Evolutionary conservation across 345 rosid genomes (phyloP).

Genomic region (Litchi chinensis): DNA sequence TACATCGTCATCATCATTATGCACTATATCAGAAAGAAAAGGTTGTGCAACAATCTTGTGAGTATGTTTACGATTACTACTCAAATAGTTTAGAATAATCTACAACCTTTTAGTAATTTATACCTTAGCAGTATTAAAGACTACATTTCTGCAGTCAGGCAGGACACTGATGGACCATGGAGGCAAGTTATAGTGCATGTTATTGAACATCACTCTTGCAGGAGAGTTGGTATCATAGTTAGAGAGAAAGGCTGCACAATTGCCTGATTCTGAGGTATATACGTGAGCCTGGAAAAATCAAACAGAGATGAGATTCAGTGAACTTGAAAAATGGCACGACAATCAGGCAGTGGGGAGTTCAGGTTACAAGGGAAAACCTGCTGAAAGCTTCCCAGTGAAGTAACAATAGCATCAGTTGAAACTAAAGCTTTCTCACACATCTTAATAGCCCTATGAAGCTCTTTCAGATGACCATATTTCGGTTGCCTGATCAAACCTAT

Average conservation of each 20-base stretch:
- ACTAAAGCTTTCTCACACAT: slow-evolving; percentile 89
- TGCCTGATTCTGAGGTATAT: slow-evolving; percentile 76
- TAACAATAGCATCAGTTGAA: slow-evolving; percentile 78
- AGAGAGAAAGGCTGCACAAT: slow-evolving; percentile 93
- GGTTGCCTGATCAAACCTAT: slow-evolving; percentile 95
- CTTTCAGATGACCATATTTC: slow-evolving; percentile 95
- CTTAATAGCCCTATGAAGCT: slow-evolving; percentile 91
- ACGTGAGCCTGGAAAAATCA: slow-evolving; percentile 66
- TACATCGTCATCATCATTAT: too few species aligned
- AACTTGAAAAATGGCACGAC: slow-evolving; percentile 7
- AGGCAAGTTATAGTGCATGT: slow-evolving; percentile 95
- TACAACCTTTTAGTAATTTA: not conserved
- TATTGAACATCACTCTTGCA: slow-evolving; percentile 82
- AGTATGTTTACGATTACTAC: not conserved
- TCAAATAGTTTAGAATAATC: not conserved
- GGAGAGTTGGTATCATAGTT: slow-evolving; percentile 89
- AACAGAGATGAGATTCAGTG: slow-evolving; percentile 25
- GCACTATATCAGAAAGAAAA: not conserved
- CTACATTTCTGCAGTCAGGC: slow-evolving; percentile 96
- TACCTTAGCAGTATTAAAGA: slow-evolving; percentile 98
- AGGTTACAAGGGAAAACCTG: slow-evolving; percentile 50
- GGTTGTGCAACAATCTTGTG: too few species aligned
- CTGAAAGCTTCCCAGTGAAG: slow-evolving; percentile 82
- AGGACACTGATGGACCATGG: slow-evolving; percentile 99
- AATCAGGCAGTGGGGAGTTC: slow-evolving; percentile 1